Evolutionary conservation across 495 filamentous ascomycete genomes (phyloP), one percentile per base, ranked within the genome.

Genomic region (Penicillium goetzii): DNA sequence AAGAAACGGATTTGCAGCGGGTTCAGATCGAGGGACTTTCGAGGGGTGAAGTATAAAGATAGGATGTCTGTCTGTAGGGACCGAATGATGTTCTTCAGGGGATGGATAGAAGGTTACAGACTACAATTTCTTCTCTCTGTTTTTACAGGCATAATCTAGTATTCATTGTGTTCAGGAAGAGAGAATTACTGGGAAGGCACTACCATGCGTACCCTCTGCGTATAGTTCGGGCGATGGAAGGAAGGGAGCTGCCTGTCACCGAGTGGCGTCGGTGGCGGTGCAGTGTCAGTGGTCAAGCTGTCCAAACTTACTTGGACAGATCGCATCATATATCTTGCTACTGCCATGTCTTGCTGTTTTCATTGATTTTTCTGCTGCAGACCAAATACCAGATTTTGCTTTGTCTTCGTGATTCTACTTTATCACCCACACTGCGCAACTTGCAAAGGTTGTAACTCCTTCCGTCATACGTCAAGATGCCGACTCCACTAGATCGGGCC

Each of bases 401-500:
- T n/a, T 33, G 2, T 33, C 17, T 53, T 30, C 15, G 21, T 1
- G 47, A 34, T 6, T 3, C 26, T 23, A 0, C 53, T 40, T 25
- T 25, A 33, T 41, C 54, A 56, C 26, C 23, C 7, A 30, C 14
- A 8, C 43, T 12, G 26, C 25, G 0, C 12, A 30, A n/a, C 26
- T 30, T 57, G n/a, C 36, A 8, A 43, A 36, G 36, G 15, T 1
- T 43, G 43, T 38, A 43, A 17, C 38, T 45, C 15, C 9, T 26
- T 23, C 36, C 19, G 55, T 25, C 28, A 36, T 30, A n/a, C 32
- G 34, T 49, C 71, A 76, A 64, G 33, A 79, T 80, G 89, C 89
- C 90, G 53, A 95, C 91, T 61, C 86, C 85, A 50, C 78, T 95
- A 11, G 91, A 95, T 74, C 86, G 84, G 74, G 89, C 88, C n/a